phyloP scores from a whole-genome alignment of 768 basidiomycete genomes.

The Leccinum imitatum region DNA sequence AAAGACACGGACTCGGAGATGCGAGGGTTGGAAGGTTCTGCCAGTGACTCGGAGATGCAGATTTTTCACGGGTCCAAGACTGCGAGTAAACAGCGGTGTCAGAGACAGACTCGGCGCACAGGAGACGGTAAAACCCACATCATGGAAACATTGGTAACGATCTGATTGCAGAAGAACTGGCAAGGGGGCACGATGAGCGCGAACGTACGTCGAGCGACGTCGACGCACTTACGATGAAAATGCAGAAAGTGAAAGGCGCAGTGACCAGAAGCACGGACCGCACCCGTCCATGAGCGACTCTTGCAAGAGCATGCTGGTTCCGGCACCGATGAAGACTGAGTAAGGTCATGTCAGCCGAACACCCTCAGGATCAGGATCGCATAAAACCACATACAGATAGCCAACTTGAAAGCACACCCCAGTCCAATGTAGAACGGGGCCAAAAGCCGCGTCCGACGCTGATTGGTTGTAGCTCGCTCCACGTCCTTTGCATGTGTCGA shows the following conservation, averaged over 20 bases:
- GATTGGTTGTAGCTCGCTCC: slow-evolving; percentile 47
- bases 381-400: slow-evolving; percentile 50
- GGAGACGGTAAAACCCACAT: slow-evolving; percentile 32
- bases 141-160: slow-evolving; percentile 60
- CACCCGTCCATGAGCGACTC: slow-evolving; percentile 67
- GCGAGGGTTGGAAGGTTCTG: too few relatives aligned
- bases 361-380: background rate
- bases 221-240: slow-evolving; percentile 58
- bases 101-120: slow-evolving; percentile 33
- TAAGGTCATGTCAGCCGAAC: slow-evolving; percentile 3
- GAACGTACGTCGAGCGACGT: background rate
- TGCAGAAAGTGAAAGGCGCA: slow-evolving; percentile 70
- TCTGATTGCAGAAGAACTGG: slow-evolving; percentile 75
- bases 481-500: slow-evolving; percentile 38
- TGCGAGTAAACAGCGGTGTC: slow-evolving; percentile 24
- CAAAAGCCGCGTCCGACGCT: slow-evolving; percentile 56
- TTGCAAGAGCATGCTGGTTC: slow-evolving; percentile 54
- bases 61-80: slow-evolving; percentile 65
- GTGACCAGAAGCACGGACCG: slow-evolving; percentile 69
- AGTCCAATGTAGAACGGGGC: slow-evolving; percentile 73
- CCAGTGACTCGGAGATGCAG: too few relatives aligned
- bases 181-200: slow-evolving; percentile 1
- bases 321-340: slow-evolving; percentile 69
- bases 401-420: slow-evolving; percentile 50
- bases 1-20: too few relatives aligned